Conservation (phyloP, 1,284 basidiomycete genomes). For the Tremellales sp. region DNA sequence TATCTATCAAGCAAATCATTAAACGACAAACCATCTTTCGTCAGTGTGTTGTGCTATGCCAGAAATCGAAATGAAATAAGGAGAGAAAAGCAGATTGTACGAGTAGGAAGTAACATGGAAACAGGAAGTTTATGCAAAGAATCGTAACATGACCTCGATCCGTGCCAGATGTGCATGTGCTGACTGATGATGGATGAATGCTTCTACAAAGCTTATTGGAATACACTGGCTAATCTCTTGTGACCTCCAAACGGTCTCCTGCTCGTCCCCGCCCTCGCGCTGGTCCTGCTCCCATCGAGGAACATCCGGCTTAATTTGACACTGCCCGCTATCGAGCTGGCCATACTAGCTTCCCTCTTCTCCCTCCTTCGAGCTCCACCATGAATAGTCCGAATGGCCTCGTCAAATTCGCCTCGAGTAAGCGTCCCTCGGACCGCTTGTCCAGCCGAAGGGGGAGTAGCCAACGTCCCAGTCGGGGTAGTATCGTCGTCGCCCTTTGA, state of each 20-base stretch:
- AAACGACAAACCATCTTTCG: no score
- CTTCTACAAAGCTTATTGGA: background rate
- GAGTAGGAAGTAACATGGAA: background rate
- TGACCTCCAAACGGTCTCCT: background rate
- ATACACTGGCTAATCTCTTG: background rate
- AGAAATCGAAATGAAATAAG: no score
- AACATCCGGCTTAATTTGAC: conserved; percentile 67
- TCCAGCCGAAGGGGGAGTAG: conserved; percentile 3
- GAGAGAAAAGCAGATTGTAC: background rate
- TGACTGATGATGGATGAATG: no score
- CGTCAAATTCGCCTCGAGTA: conserved; percentile 70
- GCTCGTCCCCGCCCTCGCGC: background rate
- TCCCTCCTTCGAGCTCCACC: conserved; percentile 59
- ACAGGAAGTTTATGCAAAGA: background rate
- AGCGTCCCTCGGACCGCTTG: conserved; percentile 51
- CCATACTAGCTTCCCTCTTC: conserved; percentile 51
- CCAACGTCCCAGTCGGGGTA: background rate
- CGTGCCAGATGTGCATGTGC: background rate
- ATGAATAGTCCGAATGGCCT: conserved; percentile 73
- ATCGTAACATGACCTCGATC: background rate
- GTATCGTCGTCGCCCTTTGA: background rate
- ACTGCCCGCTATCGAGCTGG: conserved; percentile 4
- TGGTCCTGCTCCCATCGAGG: conserved; percentile 55
- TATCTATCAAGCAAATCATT: background rate
- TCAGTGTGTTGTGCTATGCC: no score